These are phyloP conservation scores for Vitis hybrid DNA, from an alignment of 177 flowering plant species.

Conservation along the genomic window DNA sequence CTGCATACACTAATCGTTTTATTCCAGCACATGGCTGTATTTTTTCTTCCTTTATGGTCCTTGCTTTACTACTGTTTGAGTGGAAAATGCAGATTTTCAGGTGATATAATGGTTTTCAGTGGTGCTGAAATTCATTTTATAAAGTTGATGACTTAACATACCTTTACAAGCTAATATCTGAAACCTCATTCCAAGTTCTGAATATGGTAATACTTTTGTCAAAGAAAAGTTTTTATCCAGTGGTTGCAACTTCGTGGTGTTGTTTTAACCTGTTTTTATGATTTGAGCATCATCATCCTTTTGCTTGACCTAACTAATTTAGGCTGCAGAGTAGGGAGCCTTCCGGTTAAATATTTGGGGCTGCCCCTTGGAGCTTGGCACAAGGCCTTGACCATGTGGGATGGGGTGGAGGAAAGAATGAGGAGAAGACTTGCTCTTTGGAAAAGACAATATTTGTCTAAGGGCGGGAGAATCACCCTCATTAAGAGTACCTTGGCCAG, in stretches of 20 bases:
- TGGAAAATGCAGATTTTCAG: background rate
- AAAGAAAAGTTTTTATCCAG: background rate
- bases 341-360: too few relatives aligned
- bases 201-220: background rate
- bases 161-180: background rate
- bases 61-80: background rate
- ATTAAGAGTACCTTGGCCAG: too few relatives aligned
- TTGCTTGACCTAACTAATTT: background rate
- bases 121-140: background rate
- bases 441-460: too few relatives aligned
- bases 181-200: background rate
- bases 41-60: background rate
- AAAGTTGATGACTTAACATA: background rate
- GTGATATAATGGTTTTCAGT: background rate
- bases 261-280: background rate
- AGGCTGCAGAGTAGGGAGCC: too few relatives aligned
- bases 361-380: too few relatives aligned
- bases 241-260: background rate
- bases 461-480: too few relatives aligned
- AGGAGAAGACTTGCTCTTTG: too few relatives aligned
- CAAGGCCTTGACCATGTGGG: too few relatives aligned
- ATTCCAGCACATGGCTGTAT: background rate
- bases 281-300: background rate
- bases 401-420: too few relatives aligned
- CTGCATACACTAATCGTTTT: background rate